phyloP scores from a whole-genome alignment of 2,329 filamentous ascomycete genomes.

The Tolypocladium amazonense region DNA sequence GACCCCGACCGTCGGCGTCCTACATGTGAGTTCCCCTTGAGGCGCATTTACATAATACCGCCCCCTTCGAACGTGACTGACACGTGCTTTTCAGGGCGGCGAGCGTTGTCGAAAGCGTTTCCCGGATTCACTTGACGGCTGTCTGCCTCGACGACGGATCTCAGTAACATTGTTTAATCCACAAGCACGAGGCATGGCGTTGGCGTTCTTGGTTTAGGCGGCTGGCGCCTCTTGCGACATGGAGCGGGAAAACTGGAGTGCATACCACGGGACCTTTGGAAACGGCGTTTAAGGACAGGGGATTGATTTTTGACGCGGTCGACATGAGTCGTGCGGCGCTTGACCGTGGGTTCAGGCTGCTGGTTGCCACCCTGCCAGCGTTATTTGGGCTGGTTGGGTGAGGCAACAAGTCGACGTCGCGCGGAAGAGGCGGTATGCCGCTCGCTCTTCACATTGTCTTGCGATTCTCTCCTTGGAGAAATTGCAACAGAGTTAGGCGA shows the following conservation, averaged over 20 bases:
- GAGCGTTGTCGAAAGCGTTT: conserved; percentile 31
- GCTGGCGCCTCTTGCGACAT: background rate
- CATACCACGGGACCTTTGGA: background rate
- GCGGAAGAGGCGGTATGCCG: background rate
- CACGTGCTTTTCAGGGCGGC: conserved; percentile 24
- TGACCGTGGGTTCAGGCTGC: background rate
- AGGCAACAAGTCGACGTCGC: background rate
- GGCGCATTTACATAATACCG: background rate
- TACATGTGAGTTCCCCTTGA: conserved; percentile 22
- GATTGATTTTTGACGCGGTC: background rate
- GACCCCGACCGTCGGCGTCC: conserved; percentile 28
- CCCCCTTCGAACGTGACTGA: background rate
- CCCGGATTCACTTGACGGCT: conserved; percentile 22
- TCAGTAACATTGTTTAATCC: background rate
- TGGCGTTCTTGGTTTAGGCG: conserved; percentile 15
- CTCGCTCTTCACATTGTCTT: no score
- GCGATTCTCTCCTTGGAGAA: background rate
- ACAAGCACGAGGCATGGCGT: conserved; percentile 13
- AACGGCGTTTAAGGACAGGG: background rate
- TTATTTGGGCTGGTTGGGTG: background rate
- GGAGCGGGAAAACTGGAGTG: background rate
- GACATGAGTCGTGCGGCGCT: background rate
- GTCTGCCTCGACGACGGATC: background rate
- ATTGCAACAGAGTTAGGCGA: background rate
- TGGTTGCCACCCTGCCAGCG: no score